A percentile compares a stretch with the other conserved stretches of the same genome.
Conservation (phyloP, 208 protist species). For the Acanthamoeba royreba region DNA sequence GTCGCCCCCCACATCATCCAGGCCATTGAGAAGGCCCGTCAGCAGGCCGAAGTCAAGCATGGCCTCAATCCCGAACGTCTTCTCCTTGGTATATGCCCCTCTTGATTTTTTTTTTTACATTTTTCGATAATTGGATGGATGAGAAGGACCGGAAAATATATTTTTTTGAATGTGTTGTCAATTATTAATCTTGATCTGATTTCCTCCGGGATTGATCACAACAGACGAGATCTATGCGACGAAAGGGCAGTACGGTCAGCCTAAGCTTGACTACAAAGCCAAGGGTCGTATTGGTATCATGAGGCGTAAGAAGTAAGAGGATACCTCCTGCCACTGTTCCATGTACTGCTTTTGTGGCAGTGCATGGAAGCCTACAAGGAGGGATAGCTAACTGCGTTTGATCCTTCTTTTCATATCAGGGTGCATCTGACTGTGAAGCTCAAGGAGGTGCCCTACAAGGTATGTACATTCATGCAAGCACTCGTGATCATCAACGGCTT, state of each 20-base stretch:
- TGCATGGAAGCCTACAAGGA: too few species aligned
- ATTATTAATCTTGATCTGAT: background rate
- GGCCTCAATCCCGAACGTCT: background rate
- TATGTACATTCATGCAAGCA: background rate
- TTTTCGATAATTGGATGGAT: background rate
- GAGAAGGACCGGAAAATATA: too few species aligned
- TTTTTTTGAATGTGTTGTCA: too few species aligned
- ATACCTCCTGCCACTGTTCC: background rate
- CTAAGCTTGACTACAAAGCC: background rate
- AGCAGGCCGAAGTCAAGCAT: background rate
- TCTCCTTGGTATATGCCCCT: background rate
- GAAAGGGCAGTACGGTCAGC: background rate
- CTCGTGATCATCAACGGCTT: too few species aligned
- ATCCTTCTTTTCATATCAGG: background rate
- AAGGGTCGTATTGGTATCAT: background rate
- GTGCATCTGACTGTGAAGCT: slow-evolving; percentile 17
- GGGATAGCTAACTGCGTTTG: background rate
- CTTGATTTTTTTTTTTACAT: background rate
- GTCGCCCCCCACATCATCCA: background rate
- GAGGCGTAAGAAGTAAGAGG: background rate
- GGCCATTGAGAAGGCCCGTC: background rate
- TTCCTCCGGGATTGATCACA: too few species aligned
- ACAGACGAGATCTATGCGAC: background rate
- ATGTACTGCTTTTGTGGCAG: background rate
- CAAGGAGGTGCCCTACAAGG: slow-evolving; percentile 27